Evolutionary conservation across 306 rosid species (phyloP), one percentile per base, ranked within the genome.

Genomic region (Vigna trinervia): DNA sequence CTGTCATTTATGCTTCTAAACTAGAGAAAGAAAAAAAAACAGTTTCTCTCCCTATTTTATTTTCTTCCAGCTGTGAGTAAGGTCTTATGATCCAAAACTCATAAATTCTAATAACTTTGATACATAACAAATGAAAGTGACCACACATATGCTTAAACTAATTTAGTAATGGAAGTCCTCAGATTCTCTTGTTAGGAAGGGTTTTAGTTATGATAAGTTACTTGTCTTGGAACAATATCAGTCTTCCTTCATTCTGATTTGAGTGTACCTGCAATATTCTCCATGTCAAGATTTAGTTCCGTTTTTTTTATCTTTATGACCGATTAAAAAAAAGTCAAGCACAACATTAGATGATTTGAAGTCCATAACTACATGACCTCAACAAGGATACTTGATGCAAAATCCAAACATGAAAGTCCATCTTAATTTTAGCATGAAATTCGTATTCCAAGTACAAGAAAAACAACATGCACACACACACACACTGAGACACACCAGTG

Each of bases 121-220:
- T 17, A 54, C 17, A 12, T 28, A 68, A 74, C 56, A 54, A 10
- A 57, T 22, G 79, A 78, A 36, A 82, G 67, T 39, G 76, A 65
- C 71, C 26, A 51, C 70, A 22, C 48, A 72, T 3, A 77, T 9
- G 3, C 46, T 8, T 9, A 8, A 41, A 41, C 46, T 41, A 39
- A 8, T 39, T 7, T 0, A 39, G 45, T 39, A 34, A 38, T 51
- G 51, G 50, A 59, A 41, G 14, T 12, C 50, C 12, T 11, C 4
- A 45, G 50, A 45, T 45, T 45, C 4, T 0, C 50, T 12, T 11
- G 28, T 4, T 23, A 10, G 32, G 15, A 11, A 57, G 4, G 39
- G 41, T 57, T 12, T 3, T 10, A 47, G 9, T 39, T 8, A 39
- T 7, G 45, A 39, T 39, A 39, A 39, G 45, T 39, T 39, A 36